These are phyloP conservation scores for Teratosphaeria zuluensis DNA, from an alignment of 2,329 filamentous ascomycete genomes.

Conservation along the genomic window DNA sequence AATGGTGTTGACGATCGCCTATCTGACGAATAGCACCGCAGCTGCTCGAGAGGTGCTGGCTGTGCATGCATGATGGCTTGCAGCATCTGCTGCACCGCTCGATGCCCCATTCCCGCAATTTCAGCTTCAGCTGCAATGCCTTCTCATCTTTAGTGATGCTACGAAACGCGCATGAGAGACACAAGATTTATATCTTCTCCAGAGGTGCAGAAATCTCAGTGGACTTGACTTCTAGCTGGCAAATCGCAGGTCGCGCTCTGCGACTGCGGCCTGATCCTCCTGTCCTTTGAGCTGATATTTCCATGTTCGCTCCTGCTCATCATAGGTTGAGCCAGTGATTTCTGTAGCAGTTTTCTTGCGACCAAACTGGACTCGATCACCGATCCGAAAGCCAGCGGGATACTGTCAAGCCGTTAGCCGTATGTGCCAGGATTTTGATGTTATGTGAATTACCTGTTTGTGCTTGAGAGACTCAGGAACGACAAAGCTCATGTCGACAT, in stretches of 20 bases:
- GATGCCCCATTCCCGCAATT: too few species aligned
- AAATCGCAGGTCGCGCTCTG: not conserved
- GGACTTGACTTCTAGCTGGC: too few species aligned
- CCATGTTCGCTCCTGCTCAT: not conserved
- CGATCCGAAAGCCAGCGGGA: not conserved
- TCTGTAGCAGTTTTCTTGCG: not conserved
- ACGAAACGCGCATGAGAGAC: too few species aligned
- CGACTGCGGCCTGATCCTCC: not conserved
- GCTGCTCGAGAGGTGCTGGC: too few species aligned
- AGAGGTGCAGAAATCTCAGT: too few species aligned
- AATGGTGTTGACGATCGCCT: too few species aligned
- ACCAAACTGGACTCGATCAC: not conserved
- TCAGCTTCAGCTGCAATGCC: too few species aligned
- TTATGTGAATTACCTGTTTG: not conserved
- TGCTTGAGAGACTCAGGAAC: not conserved
- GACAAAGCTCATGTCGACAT: not conserved
- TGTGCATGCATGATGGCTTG: too few species aligned
- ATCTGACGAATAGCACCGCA: too few species aligned
- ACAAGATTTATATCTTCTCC: too few species aligned
- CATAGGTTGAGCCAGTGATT: not conserved
- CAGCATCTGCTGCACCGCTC: too few species aligned
- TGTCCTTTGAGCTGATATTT: not conserved
- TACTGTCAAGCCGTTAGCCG: not conserved
- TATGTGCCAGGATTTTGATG: not conserved
- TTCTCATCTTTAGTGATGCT: too few species aligned